Base-by-base conservation (phyloP, 805 yeast genomes). In the Hermanozyma aechmeae region DNA sequence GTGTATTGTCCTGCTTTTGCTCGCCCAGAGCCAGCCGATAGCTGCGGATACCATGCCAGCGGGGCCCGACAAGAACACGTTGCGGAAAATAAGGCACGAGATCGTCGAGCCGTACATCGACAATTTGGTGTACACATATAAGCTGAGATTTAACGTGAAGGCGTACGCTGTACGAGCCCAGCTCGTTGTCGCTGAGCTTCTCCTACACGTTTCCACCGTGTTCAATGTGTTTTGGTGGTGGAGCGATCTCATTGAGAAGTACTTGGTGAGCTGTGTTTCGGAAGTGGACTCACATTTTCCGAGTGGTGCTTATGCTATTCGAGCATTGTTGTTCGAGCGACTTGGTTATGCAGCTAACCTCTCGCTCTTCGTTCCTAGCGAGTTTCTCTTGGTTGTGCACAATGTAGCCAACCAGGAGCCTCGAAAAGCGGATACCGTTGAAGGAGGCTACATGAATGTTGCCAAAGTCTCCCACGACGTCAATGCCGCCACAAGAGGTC, bases 71-170 rank as follows among this genome's bases (percentile, higher is more conserved):
- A 52, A 37, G 49, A 65, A 51, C 47, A 62, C 58, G 37, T 51
- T 42, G 42, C 58, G 56, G 6, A 75, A 73, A 40, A 63, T 68
- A 24, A 59, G 77, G 12, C 60, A 84, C 1, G 77, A 69, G 17
- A 84, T 71, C 0, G 93, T 83, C 13, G 87, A 73, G 8, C 86
- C 81, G 46, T 82, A 77, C 93, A 87, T 82, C 41, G 86, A 87
- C 25, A 85, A 56, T 20, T 67, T 85, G 3, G 65, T 75, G 21
- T 85, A 84, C 46, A 75, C 92, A 0, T 84, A 79, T 46, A 61
- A 75, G 16, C 79, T 89, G 8, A 64, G 95, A 28, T 67, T 81
- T 45, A 73, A 74, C 27, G 59, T 79, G 38, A 78, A 76, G 37
- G 69, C 80, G 0, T 82, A 79, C 42, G 80, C 85, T 2, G 56